These are phyloP conservation scores for Eremochloa ophiuroides DNA, from an alignment of 176 grass and related monocot species.

Conservation along the genomic window DNA sequence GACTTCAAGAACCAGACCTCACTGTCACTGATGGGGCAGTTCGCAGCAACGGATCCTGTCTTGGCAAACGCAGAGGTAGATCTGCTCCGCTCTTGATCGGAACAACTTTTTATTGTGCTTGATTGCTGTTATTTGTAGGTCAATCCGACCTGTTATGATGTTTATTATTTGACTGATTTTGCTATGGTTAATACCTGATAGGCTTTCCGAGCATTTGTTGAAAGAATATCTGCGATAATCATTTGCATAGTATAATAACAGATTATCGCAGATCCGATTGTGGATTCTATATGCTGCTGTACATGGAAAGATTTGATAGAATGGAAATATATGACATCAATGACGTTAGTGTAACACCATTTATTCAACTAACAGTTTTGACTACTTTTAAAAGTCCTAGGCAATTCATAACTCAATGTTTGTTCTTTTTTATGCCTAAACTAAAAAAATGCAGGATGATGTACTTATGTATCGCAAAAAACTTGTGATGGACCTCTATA, in stretches of 20 bases:
- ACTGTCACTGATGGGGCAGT: no score
- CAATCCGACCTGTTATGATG: constrained; percentile 19
- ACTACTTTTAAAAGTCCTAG: not conserved
- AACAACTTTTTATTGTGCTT: not conserved
- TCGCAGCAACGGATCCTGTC: no score
- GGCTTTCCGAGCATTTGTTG: constrained; percentile 27
- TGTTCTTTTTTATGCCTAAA: not conserved
- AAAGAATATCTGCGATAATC: constrained; percentile 21
- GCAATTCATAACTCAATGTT: not conserved
- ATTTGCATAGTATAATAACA: no score
- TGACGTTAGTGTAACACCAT: not conserved
- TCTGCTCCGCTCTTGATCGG: not conserved
- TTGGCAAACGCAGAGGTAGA: no score
- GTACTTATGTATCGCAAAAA: no score
- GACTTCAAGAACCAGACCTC: no score
- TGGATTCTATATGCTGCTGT: not conserved
- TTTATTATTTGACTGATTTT: constrained; percentile 19
- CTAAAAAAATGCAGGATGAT: not conserved
- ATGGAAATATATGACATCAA: not conserved
- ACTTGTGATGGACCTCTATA: not conserved
- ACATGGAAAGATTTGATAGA: not conserved
- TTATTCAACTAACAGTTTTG: not conserved
- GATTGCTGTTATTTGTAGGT: not conserved
- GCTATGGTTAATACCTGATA: constrained; percentile 20
- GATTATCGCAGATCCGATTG: not conserved